Percentiles rank a stretch among this genome's conserved stretches.
Evolutionary conservation across 306 rosid genomes (phyloP).

Genomic region (Notholithocarpus densiflorus): DNA sequence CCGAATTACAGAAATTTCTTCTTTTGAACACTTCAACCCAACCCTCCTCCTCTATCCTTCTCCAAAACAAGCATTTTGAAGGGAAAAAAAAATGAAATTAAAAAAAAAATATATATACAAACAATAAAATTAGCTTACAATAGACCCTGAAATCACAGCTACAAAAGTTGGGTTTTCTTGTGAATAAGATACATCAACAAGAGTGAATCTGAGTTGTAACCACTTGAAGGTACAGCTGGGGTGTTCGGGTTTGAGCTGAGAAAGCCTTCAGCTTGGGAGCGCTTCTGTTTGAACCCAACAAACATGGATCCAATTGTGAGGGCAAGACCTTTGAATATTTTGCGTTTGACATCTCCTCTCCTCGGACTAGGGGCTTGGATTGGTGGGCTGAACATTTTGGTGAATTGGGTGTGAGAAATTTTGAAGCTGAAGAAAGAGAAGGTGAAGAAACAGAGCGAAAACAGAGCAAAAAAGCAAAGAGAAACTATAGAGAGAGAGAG

Average conservation of each 20-base stretch:
- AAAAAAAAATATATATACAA: too few species aligned
- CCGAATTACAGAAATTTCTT: too few species aligned
- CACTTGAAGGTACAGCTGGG: slow-evolving; percentile 19
- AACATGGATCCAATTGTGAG: neutral
- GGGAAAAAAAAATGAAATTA: too few species aligned
- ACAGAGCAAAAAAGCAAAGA: neutral
- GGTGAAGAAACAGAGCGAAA: neutral
- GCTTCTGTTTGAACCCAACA: neutral
- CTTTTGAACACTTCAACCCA: too few species aligned
- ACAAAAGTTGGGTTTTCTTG: neutral
- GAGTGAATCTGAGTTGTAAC: neutral
- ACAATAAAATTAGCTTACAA: neutral
- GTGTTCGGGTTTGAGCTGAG: slow-evolving; percentile 19
- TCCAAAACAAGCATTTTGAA: too few species aligned
- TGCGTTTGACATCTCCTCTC: slow-evolving; percentile 40
- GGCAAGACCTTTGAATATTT: slow-evolving; percentile 13
- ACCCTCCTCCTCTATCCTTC: too few species aligned
- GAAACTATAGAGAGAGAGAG: neutral
- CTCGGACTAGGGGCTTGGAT: slow-evolving; percentile 15
- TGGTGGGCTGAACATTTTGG: neutral
- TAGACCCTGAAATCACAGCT: neutral
- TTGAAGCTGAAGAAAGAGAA: neutral
- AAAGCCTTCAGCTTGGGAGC: slow-evolving; percentile 8
- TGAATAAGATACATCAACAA: too few species aligned
- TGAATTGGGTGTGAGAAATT: neutral